Percentiles rank a stretch among this genome's conserved stretches.
Conservation (phyloP, 2,329 filamentous ascomycete genomes). For the Plectosphaerella cucumerina region DNA sequence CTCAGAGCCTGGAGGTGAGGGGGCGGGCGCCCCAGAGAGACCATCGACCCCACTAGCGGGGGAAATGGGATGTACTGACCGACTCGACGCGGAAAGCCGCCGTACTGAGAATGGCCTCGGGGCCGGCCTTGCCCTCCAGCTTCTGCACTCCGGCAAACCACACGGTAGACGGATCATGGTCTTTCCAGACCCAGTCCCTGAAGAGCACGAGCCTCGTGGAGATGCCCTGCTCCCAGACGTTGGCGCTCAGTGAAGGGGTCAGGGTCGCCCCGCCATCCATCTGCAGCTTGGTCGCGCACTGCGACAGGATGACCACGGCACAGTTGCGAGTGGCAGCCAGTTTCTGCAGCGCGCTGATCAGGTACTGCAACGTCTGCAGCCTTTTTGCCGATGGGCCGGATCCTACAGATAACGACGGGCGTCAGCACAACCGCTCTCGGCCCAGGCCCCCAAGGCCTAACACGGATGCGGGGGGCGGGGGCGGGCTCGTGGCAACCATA, state of each 20-base stretch:
- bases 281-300: constrained; percentile 78
- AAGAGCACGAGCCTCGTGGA: constrained; percentile 73
- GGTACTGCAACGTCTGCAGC: constrained; percentile 50
- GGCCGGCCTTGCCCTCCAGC: constrained; percentile 46
- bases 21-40: constrained; percentile 1
- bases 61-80: constrained; percentile 29
- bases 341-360: constrained; percentile 69
- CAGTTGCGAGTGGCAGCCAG: constrained; percentile 70
- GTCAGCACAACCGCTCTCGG: neutral
- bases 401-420: constrained; percentile 19
- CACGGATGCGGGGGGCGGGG: no score
- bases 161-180: constrained; percentile 40
- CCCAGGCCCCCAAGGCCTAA: neutral
- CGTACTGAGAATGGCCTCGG: constrained; percentile 34
- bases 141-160: constrained; percentile 64
- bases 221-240: constrained; percentile 76
- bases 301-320: constrained; percentile 71
- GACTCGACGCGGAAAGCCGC: constrained; percentile 45
- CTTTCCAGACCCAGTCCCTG: constrained; percentile 64
- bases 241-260: constrained; percentile 68
- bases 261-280: constrained; percentile 63
- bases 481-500: constrained; percentile 11
- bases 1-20: no score
- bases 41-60: neutral
- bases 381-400: constrained; percentile 36